Evolutionary conservation across 2,329 filamentous ascomycete genomes (phyloP).

Genomic region (Diplodia seriata): DNA sequence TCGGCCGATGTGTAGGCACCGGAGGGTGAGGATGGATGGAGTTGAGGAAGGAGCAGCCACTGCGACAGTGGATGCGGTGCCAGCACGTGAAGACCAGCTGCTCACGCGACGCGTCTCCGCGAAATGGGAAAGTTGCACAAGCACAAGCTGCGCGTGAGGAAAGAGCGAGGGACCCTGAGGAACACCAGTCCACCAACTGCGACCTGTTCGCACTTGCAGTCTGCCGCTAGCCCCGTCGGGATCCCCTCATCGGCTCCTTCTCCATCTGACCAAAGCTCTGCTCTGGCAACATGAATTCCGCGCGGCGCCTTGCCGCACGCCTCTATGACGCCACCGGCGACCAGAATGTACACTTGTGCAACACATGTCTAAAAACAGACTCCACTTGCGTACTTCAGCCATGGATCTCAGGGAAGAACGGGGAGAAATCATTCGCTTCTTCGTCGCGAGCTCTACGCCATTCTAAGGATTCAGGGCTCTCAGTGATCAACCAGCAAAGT

Average conservation of each 20-base stretch:
- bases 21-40: background rate
- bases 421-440: fast-evolving
- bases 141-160: conserved; percentile 18
- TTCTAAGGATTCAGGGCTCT: background rate
- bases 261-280: background rate
- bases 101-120: conserved; percentile 12
- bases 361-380: background rate
- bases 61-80: background rate
- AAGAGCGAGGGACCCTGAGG: background rate
- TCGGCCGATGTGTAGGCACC: conserved; percentile 17
- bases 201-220: background rate
- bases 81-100: background rate
- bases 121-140: conserved; percentile 13
- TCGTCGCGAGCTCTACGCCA: background rate
- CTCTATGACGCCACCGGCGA: background rate
- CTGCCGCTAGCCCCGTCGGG: background rate
- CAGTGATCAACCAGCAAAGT: background rate
- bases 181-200: background rate
- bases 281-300: background rate
- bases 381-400: background rate
- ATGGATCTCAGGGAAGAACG: background rate
- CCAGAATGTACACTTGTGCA: background rate
- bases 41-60: conserved; percentile 9
- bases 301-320: conserved; percentile 2
- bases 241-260: background rate